phyloP scores from a whole-genome alignment of 306 rosid genomes.

The Glycine latifolia region DNA sequence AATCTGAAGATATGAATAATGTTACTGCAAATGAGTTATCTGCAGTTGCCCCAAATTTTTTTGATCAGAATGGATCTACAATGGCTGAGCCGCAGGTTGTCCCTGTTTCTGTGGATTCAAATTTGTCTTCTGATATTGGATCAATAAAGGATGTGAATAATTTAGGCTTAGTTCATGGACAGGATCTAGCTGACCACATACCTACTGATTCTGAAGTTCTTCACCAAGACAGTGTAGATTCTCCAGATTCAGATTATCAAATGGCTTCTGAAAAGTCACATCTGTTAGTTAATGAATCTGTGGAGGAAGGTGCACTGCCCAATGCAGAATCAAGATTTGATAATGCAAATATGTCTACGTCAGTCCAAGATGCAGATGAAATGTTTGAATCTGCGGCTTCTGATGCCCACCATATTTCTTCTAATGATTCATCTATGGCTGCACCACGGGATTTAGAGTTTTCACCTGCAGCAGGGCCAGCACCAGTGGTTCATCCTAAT shows the following conservation, averaged over 20 bases:
- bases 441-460: slow-evolving; percentile 46
- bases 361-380: slow-evolving; percentile 47
- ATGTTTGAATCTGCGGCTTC: slow-evolving; percentile 38
- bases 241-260: slow-evolving; percentile 54
- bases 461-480: slow-evolving; percentile 44
- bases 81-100: slow-evolving; percentile 44
- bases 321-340: slow-evolving; percentile 47
- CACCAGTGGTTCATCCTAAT: slow-evolving; percentile 34
- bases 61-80: slow-evolving; percentile 51
- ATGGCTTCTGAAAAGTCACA: slow-evolving; percentile 50
- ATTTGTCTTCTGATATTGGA: slow-evolving; percentile 51
- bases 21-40: slow-evolving; percentile 46
- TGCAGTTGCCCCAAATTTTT: slow-evolving; percentile 37
- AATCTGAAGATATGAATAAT: slow-evolving; percentile 42
- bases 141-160: slow-evolving; percentile 37
- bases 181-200: slow-evolving; percentile 39
- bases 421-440: slow-evolving; percentile 38
- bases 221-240: slow-evolving; percentile 46
- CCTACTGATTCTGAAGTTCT: slow-evolving; percentile 39
- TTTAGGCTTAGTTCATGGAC: slow-evolving; percentile 42
- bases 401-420: slow-evolving; percentile 38
- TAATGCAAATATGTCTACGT: slow-evolving; percentile 43
- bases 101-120: slow-evolving; percentile 51
- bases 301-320: slow-evolving; percentile 46
- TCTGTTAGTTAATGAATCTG: slow-evolving; percentile 43